A percentile compares a stretch with the other conserved stretches of the same genome.
These are phyloP conservation scores for Abelmoschus esculentus DNA, from an alignment of 345 rosid species.

Conservation along the genomic window DNA sequence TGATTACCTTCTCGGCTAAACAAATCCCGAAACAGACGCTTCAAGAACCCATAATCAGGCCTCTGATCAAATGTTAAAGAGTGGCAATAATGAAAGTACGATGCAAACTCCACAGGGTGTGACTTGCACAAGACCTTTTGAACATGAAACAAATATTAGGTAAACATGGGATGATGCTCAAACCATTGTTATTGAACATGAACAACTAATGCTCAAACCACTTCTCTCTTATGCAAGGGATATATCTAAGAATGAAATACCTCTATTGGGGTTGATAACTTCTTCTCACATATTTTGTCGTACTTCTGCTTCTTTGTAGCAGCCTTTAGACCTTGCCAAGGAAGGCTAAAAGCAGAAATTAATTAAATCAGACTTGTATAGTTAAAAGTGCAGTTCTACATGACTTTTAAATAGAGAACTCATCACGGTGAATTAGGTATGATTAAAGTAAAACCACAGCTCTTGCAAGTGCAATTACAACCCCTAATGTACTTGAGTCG, in stretches of 20 bases:
- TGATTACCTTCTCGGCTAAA: constrained; percentile 67
- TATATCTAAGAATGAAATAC: constrained; percentile 21
- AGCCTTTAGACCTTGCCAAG: constrained; percentile 94
- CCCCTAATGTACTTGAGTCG: neutral
- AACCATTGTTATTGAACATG: neutral
- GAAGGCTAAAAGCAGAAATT: constrained; percentile 31
- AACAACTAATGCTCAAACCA: neutral
- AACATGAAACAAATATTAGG: neutral
- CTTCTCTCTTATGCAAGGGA: neutral
- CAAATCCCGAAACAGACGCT: constrained; percentile 66
- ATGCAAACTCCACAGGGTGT: constrained; percentile 59
- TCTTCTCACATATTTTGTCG: constrained; percentile 90
- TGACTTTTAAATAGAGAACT: neutral
- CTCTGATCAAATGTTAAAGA: constrained; percentile 74
- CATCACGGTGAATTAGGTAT: neutral
- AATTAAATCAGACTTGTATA: neutral
- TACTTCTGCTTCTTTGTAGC: constrained; percentile 89
- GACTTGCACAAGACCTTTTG: constrained; percentile 72
- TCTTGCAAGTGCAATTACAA: too few species aligned
- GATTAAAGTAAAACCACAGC: neutral
- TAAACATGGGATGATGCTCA: neutral
- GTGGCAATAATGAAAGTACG: constrained; percentile 85
- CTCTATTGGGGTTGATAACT: constrained; percentile 89
- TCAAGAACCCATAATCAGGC: constrained; percentile 85
- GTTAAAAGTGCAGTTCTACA: neutral